Base-by-base conservation (phyloP, 208 protist genomes). In the Phytomonas serpens region DNA sequence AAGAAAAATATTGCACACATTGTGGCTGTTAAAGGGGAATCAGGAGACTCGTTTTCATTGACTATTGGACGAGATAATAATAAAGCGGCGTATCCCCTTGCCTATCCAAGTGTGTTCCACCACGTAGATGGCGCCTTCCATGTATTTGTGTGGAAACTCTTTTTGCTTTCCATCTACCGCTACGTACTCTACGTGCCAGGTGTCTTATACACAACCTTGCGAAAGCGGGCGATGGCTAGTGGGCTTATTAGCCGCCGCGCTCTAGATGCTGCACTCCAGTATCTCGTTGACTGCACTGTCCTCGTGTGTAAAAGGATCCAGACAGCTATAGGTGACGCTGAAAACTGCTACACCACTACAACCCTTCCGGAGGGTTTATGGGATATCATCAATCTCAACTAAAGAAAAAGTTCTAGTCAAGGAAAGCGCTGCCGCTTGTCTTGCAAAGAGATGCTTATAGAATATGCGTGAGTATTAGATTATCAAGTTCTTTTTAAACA, bases 71-170 rank as follows among this genome's bases (percentile, higher is more conserved):
- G 19, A 27, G 52, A 16, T 69, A 47, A 70, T 30, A 51, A 7
- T 16, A 47, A 36, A 40, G 65, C 30, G 67, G 51, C 37, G 64
- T 57, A 32, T 36, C 47, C 32, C 31, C 52, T 83, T 2, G 33
- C 75, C 5, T 96, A 90, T 74, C 90, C 90, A 27, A 93, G 88
- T 69, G 82, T 92, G 64, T 96, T 96, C 63, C 85, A 90, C 62
- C 90, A 96, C 67, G 83, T 93, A 16, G 88, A 96, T 70, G 90
- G 90, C 33, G 77, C 85, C 2, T 89, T 93, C 38, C 86, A 96
- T 67, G 68, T 69, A 32, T 93, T 86, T 83, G 78, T 93, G 62
- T 96, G 90, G 90, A 69, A 82, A 36, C 71, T 77, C 27, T 83
- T 90, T 61, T 74, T 93, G 27, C 77, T 80, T 33, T 64, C 76